Evolutionary conservation across 179 eudicot genomes (phyloP).

Genomic region (Amaranthus tricolor): DNA sequence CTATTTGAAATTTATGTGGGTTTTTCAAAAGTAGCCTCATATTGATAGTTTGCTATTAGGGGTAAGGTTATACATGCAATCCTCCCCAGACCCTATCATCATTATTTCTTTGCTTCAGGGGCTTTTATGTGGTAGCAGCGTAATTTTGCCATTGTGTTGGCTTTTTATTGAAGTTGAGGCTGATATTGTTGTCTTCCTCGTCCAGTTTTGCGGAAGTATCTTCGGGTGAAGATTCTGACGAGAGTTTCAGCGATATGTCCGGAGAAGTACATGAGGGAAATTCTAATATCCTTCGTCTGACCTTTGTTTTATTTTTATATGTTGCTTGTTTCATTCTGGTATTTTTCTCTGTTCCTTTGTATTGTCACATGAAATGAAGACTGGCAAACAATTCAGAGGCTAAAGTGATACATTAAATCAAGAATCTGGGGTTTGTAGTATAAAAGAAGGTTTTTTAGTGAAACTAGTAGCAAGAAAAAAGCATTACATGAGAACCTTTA

Average conservation of each 20-base stretch:
- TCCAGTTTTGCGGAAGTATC: slow-evolving; percentile 73
- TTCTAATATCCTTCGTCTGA: slow-evolving; percentile 47
- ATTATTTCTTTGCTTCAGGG: neutral
- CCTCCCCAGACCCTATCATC: too few species aligned
- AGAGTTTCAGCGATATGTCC: slow-evolving; percentile 32
- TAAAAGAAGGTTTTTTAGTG: neutral
- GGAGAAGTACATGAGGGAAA: slow-evolving; percentile 45
- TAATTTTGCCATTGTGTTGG: neutral
- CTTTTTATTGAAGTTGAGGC: neutral
- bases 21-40: too few species aligned
- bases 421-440: slow-evolving; percentile 1
- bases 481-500: neutral
- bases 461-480: neutral
- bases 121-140: neutral
- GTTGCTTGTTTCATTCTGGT: slow-evolving; percentile 4
- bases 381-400: neutral
- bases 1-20: too few species aligned
- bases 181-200: slow-evolving; percentile 15
- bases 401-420: neutral
- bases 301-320: neutral
- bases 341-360: slow-evolving; percentile 9
- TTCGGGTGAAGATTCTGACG: slow-evolving; percentile 67
- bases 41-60: too few species aligned
- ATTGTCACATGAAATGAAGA: neutral
- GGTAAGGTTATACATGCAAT: too few species aligned